Base-by-base conservation (phyloP, 208 protist genomes). In the Trypanosoma rangeli region DNA sequence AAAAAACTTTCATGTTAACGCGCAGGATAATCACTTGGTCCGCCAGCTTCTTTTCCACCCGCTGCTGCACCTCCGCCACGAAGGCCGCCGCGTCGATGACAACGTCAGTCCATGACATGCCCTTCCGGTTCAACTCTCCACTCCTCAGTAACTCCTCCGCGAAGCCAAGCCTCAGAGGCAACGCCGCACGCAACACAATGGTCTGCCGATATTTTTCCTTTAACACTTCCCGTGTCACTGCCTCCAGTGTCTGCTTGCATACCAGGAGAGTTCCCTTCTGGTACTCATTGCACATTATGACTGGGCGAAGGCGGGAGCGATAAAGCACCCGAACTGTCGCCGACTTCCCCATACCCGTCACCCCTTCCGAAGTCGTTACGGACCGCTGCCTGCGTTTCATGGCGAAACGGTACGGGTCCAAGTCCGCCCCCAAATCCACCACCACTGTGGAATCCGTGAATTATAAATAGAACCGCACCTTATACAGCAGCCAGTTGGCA, bases 391-490 rank as follows among this genome's bases (percentile, higher is more conserved):
- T 33, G 13, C 42, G 8, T 37, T 61, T 58, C 16, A 20, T 50
- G n/a, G 81, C 78, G 44, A 95, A 95, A n/a, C 84, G 84, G 29
- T 84, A 49, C 4, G 83, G 75, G 24, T 54, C 28, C 42, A 95
- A 66, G 46, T 90, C 83, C 15, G 39, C 53, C 18, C 35, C 61
- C 22, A 69, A 52, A 46, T 95, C 78, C 29, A 93, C 69, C 35
- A 87, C 49, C 18, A 92, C 83, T 26, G 68, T 49, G 12, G 78
- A 81, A 26, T 80, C 53, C 0, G 78, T 85, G 39, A 68, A 73
- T 35, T 90, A 85, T 37, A 90, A 61, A 65, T 92, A 95, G 1
- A 89, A 61, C 24, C 71, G 71, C n/a, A 95, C 75, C 54, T 85
- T 78, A 49, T 92, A 53, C 49, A 84, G 60, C 15, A 95, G 60